Conservation (phyloP, 192 early-diverging fungal species). For the Gonapodya sp. region DNA sequence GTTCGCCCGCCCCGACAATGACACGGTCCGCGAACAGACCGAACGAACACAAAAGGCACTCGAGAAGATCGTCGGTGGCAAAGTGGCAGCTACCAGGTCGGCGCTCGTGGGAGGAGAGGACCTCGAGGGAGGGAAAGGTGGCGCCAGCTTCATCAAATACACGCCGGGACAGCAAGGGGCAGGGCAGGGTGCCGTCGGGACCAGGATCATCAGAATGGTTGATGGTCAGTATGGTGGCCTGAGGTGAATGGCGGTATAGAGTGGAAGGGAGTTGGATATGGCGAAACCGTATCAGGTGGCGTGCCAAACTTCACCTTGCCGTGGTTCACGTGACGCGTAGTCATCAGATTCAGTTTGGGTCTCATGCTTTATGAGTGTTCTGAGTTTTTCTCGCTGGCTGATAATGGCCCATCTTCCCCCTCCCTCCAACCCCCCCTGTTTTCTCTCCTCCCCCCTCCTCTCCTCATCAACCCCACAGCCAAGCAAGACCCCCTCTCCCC, state of each 20-base stretch:
- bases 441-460: background rate
- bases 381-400: too few relatives aligned
- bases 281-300: too few relatives aligned
- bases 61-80: conserved; percentile 74
- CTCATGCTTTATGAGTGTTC: too few relatives aligned
- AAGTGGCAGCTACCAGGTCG: conserved; percentile 54
- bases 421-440: background rate
- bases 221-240: conserved; percentile 32
- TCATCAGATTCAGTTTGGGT: too few relatives aligned
- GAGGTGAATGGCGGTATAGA: too few relatives aligned
- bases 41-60: conserved; percentile 84
- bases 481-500: conserved; percentile 86
- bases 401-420: too few relatives aligned
- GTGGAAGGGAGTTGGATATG: too few relatives aligned
- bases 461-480: background rate
- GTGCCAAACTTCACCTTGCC: too few relatives aligned
- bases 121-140: conserved; percentile 19
- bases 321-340: conserved; percentile 71
- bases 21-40: conserved; percentile 65
- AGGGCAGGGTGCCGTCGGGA: conserved; percentile 62
- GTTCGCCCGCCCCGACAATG: conserved; percentile 68
- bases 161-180: conserved; percentile 67
- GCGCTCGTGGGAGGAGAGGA: conserved; percentile 37
- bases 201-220: conserved; percentile 89
- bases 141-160: conserved; percentile 81